Evolutionary conservation across 768 basidiomycete genomes (phyloP).

Genomic region (Myochromella boudieri): DNA sequence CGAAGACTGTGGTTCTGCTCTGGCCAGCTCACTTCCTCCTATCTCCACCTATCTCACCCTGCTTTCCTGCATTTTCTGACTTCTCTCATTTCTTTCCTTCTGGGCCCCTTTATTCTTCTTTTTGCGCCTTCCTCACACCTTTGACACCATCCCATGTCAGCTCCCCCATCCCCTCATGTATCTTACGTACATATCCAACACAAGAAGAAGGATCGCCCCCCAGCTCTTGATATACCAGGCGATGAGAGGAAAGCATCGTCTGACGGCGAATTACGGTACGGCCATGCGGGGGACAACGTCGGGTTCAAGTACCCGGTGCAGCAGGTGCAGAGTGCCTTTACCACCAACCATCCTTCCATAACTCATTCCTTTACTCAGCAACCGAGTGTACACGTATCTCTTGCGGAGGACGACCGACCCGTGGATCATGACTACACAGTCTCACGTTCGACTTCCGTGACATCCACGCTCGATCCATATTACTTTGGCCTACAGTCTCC

Average conservation of each 20-base stretch:
- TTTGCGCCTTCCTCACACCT: slow-evolving; percentile 20
- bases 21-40: slow-evolving; percentile 13
- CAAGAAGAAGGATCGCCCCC: slow-evolving; percentile 52
- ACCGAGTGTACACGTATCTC: slow-evolving; percentile 35
- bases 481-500: slow-evolving; percentile 78
- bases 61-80: slow-evolving; percentile 14
- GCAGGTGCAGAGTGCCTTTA: slow-evolving; percentile 31
- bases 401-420: slow-evolving; percentile 35
- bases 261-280: slow-evolving; percentile 39
- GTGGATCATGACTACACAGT: slow-evolving; percentile 45
- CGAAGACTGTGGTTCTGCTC: slow-evolving; percentile 15
- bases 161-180: slow-evolving; percentile 39
- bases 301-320: slow-evolving; percentile 19
- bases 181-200: slow-evolving; percentile 33
- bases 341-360: slow-evolving; percentile 18
- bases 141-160: slow-evolving; percentile 36
- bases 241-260: slow-evolving; percentile 34
- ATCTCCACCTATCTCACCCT: slow-evolving; percentile 13
- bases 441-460: slow-evolving; percentile 72
- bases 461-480: slow-evolving; percentile 85
- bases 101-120: slow-evolving; percentile 22
- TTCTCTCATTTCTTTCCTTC: slow-evolving; percentile 23
- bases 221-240: slow-evolving; percentile 48
- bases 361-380: slow-evolving; percentile 15
- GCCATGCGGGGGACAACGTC: slow-evolving; percentile 28